phyloP scores from a whole-genome alignment of 805 yeast genomes.

The Starmera caribaea region DNA sequence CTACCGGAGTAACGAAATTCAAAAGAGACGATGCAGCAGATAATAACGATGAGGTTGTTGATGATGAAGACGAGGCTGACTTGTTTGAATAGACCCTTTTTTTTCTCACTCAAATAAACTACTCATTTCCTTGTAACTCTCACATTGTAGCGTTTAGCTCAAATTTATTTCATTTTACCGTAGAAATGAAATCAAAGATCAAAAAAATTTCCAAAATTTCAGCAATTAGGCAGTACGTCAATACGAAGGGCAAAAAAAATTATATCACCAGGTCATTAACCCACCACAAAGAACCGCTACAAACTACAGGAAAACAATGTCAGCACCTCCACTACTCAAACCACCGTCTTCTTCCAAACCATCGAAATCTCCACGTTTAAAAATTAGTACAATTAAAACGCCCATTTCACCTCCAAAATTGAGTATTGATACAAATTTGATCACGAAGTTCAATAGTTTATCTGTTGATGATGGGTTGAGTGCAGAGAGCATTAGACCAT shows the following conservation, averaged over 20 bases:
- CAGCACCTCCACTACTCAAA: conserved; percentile 28
- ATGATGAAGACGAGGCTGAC: conserved; percentile 10
- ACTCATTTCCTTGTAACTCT: background rate
- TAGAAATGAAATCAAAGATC: too few species aligned
- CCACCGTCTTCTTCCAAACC: conserved; percentile 29
- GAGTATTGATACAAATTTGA: conserved; percentile 1
- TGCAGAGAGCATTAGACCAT: too few species aligned
- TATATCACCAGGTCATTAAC: too few species aligned
- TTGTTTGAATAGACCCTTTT: background rate
- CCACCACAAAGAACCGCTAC: too few species aligned
- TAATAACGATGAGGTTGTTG: conserved; percentile 8
- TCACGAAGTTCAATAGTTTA: conserved; percentile 3
- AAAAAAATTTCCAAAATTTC: too few species aligned
- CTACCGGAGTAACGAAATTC: conserved; percentile 27
- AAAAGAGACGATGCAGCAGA: conserved; percentile 11
- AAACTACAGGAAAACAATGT: conserved; percentile 21
- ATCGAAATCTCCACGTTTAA: too few species aligned
- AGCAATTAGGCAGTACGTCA: too few species aligned
- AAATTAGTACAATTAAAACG: background rate
- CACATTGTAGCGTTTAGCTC: too few species aligned
- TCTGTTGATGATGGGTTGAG: conserved; percentile 2
- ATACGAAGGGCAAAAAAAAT: too few species aligned
- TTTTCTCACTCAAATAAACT: too few species aligned
- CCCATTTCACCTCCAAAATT: conserved; percentile 9
- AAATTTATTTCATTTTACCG: too few species aligned